Conservation (phyloP, 306 rosid genomes). For the Malus fusca region DNA sequence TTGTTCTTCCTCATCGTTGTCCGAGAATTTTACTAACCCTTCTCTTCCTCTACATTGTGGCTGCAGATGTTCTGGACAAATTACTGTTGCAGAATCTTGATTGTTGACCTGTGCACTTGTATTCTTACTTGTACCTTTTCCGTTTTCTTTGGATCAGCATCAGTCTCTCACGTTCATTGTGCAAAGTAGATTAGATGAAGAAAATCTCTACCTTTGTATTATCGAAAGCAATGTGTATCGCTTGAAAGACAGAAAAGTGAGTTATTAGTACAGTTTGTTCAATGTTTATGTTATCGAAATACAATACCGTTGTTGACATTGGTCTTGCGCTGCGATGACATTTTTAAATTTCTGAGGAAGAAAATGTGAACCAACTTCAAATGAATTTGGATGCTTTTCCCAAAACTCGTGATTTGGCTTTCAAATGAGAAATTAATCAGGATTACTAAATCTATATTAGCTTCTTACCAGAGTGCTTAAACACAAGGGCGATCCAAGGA, state of each 20-base stretch:
- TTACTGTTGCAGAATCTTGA: not conserved
- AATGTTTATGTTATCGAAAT: not conserved
- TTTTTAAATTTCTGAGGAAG: not conserved
- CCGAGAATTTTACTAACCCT: not conserved
- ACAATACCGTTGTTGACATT: not conserved
- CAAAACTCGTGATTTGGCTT: not conserved
- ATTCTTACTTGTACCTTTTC: slow-evolving; percentile 7
- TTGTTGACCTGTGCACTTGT: not conserved
- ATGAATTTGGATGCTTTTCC: not conserved
- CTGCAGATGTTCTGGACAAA: slow-evolving; percentile 17
- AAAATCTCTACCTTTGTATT: not conserved
- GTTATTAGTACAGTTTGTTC: not conserved
- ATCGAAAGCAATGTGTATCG: not conserved
- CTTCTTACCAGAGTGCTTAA: not conserved
- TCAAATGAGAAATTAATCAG: not conserved
- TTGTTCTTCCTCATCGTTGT: not conserved
- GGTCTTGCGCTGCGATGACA: not conserved
- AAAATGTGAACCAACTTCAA: not conserved
- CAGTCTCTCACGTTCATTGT: slow-evolving; percentile 4
- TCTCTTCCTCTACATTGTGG: not conserved
- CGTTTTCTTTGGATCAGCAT: not conserved
- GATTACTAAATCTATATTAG: not conserved
- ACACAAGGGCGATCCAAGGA: not conserved
- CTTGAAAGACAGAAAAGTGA: not conserved
- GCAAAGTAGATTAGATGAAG: slow-evolving; percentile 14